phyloP scores from a whole-genome alignment of 176 grass and related monocot genomes.

The Poa annua region DNA sequence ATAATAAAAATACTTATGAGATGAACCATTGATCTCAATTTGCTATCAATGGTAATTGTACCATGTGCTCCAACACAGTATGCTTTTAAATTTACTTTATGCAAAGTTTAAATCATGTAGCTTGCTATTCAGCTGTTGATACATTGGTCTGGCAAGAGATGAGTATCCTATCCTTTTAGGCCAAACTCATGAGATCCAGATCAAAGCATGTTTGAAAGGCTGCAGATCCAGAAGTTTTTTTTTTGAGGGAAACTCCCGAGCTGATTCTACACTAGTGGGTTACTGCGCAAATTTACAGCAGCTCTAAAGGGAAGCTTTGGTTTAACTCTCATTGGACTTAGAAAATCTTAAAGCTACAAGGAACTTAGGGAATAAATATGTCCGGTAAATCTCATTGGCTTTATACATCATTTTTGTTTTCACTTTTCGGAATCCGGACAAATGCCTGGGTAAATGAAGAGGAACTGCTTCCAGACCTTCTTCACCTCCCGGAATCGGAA shows the following conservation, averaged over 20 bases:
- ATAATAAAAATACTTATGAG: slow-evolving; percentile 27
- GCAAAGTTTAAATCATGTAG: not conserved
- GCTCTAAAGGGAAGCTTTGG: not conserved
- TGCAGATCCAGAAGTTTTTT: not conserved
- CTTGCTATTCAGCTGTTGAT: slow-evolving; percentile 1
- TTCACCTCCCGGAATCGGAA: not conserved
- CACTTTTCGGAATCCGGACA: not conserved
- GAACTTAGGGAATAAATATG: not conserved
- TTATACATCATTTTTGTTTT: too few species aligned
- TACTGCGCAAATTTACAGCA: slow-evolving; percentile 17
- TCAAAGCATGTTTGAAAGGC: not conserved
- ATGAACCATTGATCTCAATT: slow-evolving; percentile 23
- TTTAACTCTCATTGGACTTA: not conserved
- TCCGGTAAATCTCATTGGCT: too few species aligned
- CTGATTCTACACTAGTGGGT: not conserved
- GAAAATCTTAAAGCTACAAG: not conserved
- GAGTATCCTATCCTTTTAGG: not conserved
- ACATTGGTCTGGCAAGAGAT: slow-evolving; percentile 17
- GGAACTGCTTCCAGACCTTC: not conserved
- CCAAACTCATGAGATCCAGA: slow-evolving; percentile 20
- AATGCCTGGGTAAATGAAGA: slow-evolving; percentile 9
- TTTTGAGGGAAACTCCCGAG: too few species aligned
- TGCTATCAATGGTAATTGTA: slow-evolving; percentile 2
- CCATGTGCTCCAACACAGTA: not conserved
- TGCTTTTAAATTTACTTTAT: slow-evolving; percentile 13